A percentile compares a stretch with the other conserved stretches of the same genome.
Conservation (phyloP, 352 stramenopile genomes). For the Pythium diclinum region DNA sequence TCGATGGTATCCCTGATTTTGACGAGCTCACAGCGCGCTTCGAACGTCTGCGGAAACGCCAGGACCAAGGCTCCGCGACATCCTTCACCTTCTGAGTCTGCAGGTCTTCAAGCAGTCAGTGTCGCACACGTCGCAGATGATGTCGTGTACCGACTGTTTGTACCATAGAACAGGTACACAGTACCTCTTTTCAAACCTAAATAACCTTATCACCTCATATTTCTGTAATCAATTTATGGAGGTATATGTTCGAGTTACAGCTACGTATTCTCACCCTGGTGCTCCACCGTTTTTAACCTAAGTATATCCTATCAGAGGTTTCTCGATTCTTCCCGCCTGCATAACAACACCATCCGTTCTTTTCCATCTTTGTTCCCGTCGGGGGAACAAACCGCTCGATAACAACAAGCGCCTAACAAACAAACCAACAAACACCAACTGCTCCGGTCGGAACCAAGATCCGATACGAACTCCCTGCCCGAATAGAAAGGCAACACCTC, state of each 20-base stretch:
- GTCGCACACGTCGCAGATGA: constrained; percentile 25
- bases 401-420: constrained; percentile 1
- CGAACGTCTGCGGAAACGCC: constrained; percentile 79
- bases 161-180: constrained; percentile 23
- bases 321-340: neutral
- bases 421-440: constrained; percentile 6
- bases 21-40: constrained; percentile 93
- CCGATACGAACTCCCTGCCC: constrained; percentile 21
- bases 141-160: neutral
- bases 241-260: neutral
- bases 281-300: neutral
- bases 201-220: constrained; percentile 25
- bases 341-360: constrained; percentile 3
- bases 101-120: neutral
- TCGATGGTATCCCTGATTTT: constrained; percentile 79
- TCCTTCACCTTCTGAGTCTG: constrained; percentile 67
- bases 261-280: no score
- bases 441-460: constrained; percentile 4
- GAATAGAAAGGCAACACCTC: constrained; percentile 3
- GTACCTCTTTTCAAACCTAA: constrained; percentile 21
- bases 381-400: neutral
- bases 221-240: neutral
- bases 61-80: constrained; percentile 51
- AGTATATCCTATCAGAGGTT: neutral
- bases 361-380: neutral